Percentiles rank a stretch among this genome's conserved stretches.
These are phyloP conservation scores for Aschersonia sp. DNA, from an alignment of 2,329 filamentous ascomycete species.

Conservation along the genomic window DNA sequence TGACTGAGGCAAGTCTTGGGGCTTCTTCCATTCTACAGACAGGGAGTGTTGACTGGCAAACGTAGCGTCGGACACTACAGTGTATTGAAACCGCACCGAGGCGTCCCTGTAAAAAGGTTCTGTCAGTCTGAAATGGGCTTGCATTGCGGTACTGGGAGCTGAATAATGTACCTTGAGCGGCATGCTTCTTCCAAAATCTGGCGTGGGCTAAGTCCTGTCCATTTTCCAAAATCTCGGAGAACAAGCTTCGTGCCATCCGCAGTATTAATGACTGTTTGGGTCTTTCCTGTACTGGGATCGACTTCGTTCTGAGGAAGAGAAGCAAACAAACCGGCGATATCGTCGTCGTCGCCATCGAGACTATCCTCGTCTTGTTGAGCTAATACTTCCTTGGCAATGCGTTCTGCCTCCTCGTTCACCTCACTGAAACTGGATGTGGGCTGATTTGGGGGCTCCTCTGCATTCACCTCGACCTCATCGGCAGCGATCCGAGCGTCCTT, in stretches of 20 bases:
- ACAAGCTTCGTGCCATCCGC: slow-evolving; percentile 39
- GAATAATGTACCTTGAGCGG: slow-evolving; percentile 45
- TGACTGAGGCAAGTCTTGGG: slow-evolving; percentile 36
- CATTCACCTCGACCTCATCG: slow-evolving; percentile 5
- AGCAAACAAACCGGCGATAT: slow-evolving; percentile 35
- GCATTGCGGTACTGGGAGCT: neutral
- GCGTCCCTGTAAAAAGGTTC: slow-evolving; percentile 42
- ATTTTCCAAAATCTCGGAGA: slow-evolving; percentile 74
- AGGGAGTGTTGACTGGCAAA: slow-evolving; percentile 67
- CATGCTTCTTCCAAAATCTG: slow-evolving; percentile 78
- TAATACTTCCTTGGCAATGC: slow-evolving; percentile 43
- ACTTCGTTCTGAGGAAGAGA: slow-evolving; percentile 46
- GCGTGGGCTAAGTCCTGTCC: slow-evolving; percentile 60
- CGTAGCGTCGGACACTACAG: slow-evolving; percentile 53
- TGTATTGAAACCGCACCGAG: slow-evolving; percentile 51
- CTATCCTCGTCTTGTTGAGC: slow-evolving; percentile 29
- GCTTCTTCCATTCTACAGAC: slow-evolving; percentile 64
- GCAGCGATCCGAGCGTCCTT: slow-evolving; percentile 15
- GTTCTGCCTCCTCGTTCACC: slow-evolving; percentile 40
- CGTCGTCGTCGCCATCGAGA: slow-evolving; percentile 30
- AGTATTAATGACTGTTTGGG: slow-evolving; percentile 37
- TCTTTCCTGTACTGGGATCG: slow-evolving; percentile 42
- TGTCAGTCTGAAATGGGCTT: too few relatives aligned
- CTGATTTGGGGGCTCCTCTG: slow-evolving; percentile 16
- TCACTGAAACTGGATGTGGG: slow-evolving; percentile 13